Percentiles rank a stretch among this genome's conserved stretches.
These are phyloP conservation scores for Gaultheria prostrata DNA, from an alignment of 148 eudicot species.

Conservation along the genomic window DNA sequence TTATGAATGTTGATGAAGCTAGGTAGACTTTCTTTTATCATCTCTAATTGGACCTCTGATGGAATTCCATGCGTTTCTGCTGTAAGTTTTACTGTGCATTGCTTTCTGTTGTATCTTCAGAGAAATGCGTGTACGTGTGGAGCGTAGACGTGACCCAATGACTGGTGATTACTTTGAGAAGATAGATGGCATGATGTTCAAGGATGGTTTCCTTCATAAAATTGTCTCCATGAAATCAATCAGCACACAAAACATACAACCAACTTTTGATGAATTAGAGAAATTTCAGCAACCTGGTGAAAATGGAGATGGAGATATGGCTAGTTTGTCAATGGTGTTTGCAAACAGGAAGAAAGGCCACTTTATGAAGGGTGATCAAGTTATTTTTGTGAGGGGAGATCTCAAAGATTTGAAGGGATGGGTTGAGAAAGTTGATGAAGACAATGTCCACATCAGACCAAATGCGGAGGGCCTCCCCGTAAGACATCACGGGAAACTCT, in stretches of 20 bases:
- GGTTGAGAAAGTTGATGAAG: conserved; percentile 98
- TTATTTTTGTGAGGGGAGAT: conserved; percentile 88
- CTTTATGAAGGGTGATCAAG: conserved; percentile 94
- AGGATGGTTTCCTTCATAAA: conserved; percentile 88
- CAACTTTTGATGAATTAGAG: conserved; percentile 93
- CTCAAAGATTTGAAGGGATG: conserved; percentile 82
- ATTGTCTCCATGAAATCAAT: conserved; percentile 79
- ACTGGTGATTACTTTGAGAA: conserved; percentile 82
- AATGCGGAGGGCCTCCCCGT: conserved; percentile 80
- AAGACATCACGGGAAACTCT: conserved; percentile 6
- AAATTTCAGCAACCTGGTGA: conserved; percentile 80
- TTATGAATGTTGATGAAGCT: conserved; percentile 91
- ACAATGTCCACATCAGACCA: conserved; percentile 80
- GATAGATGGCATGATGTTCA: conserved; percentile 87
- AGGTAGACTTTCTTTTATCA: conserved; percentile 46
- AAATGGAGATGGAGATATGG: conserved; percentile 78
- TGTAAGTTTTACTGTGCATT: conserved; percentile 15
- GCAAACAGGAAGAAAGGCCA: conserved; percentile 98
- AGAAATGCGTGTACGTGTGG: conserved; percentile 80
- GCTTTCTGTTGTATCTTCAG: conserved; percentile 31
- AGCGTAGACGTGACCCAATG: conserved; percentile 73
- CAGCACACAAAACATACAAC: conserved; percentile 77
- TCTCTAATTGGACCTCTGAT: background rate
- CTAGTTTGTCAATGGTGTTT: conserved; percentile 75
- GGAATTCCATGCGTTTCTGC: background rate